Percentiles rank a stretch among this genome's conserved stretches.
Conservation (phyloP, 1,284 basidiomycete genomes). For the Leccinum griseonigrum region DNA sequence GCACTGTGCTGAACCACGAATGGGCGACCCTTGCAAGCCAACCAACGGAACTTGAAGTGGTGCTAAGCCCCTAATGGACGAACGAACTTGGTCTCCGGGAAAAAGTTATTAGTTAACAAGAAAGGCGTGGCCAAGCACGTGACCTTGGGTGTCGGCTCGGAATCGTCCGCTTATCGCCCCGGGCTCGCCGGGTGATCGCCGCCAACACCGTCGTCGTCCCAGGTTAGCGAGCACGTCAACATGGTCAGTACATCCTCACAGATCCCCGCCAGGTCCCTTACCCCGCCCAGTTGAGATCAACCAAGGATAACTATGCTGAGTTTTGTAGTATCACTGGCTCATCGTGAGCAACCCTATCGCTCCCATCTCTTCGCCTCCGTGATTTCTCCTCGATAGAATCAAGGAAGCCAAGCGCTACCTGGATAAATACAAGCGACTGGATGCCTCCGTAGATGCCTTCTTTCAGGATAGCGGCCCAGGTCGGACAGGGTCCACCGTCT, state of each 20-base stretch:
- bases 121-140: conserved; percentile 10
- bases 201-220: neutral
- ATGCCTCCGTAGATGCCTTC: conserved; percentile 75
- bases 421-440: conserved; percentile 68
- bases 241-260: conserved; percentile 11
- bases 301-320: conserved; percentile 36
- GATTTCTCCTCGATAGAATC: conserved; percentile 21
- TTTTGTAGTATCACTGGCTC: conserved; percentile 67
- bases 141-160: conserved; percentile 17
- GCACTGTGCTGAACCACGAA: conserved; percentile 9
- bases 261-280: neutral
- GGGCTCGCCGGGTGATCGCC: conserved; percentile 2
- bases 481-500: conserved; percentile 32
- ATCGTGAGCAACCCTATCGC: conserved; percentile 53
- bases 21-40: conserved; percentile 12
- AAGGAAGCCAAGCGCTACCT: conserved; percentile 74
- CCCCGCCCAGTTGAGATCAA: conserved; percentile 13
- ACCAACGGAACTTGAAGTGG: conserved; percentile 18
- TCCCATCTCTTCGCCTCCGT: neutral
- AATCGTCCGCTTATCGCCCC: conserved; percentile 13
- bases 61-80: neutral
- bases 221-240: neutral
- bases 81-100: neutral
- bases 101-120: neutral
- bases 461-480: conserved; percentile 47